A percentile compares a stretch with the other conserved stretches of the same genome.
phyloP scores from a whole-genome alignment of 495 filamentous ascomycete species.

The Penicillium goetzii region DNA sequence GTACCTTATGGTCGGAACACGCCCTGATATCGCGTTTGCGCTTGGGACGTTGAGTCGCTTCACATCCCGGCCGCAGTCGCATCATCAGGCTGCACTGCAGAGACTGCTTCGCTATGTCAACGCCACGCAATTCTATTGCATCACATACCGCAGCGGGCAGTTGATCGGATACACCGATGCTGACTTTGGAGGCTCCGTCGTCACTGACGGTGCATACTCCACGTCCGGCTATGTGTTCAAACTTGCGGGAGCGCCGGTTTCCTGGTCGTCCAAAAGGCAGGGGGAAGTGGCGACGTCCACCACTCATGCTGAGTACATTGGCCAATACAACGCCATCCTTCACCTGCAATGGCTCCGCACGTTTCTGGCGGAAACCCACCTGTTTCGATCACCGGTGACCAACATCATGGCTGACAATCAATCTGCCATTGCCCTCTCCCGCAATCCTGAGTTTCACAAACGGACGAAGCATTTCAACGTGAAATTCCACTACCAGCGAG shows the following conservation, averaged over 20 bases:
- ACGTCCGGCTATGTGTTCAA: conserved; percentile 20
- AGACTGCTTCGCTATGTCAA: conserved; percentile 16
- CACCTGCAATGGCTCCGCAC: conserved; percentile 23
- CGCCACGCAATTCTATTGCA: conserved; percentile 12
- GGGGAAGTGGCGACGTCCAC: conserved; percentile 24
- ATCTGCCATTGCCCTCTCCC: too few relatives aligned
- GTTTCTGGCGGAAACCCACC: conserved; percentile 18
- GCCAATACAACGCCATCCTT: conserved; percentile 18
- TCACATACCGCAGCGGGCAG: conserved; percentile 18
- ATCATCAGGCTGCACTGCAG: conserved; percentile 16
- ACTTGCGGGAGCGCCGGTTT: conserved; percentile 19
- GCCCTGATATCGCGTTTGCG: too few relatives aligned
- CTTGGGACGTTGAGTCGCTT: conserved; percentile 20
- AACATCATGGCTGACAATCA: conserved; percentile 26
- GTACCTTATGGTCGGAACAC: too few relatives aligned
- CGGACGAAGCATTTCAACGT: conserved; percentile 27
- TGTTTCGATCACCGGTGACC: conserved; percentile 21
- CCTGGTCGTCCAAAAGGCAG: conserved; percentile 24
- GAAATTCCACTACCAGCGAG: conserved; percentile 29
- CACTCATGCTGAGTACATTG: conserved; percentile 15
- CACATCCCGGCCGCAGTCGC: conserved; percentile 16
- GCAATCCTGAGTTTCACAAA: too few relatives aligned
- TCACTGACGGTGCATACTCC: conserved; percentile 17
- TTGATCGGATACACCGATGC: conserved; percentile 17
- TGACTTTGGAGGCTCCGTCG: conserved; percentile 18